Evolutionary conservation across 257 asterid genomes (phyloP), one percentile per base, ranked within the genome.

Genomic region (Gentiana straminea): DNA sequence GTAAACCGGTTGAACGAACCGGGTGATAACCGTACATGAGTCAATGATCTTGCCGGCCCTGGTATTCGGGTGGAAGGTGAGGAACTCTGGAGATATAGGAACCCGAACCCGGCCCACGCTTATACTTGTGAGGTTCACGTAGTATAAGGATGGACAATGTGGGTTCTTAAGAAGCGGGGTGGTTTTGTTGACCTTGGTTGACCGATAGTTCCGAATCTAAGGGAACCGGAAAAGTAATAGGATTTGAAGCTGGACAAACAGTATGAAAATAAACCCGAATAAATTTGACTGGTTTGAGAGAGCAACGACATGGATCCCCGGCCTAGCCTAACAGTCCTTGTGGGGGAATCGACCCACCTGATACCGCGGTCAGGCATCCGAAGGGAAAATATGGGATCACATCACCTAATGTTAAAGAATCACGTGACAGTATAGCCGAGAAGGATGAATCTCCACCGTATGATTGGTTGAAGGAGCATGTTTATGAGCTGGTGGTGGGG

Each of bases 1-100:
- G 66, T 89, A 89, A 49, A 78, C 33, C 8, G 97, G 87, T 34
- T 72, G 75, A 41, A 81, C 59, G 15, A 83, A 86, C 51, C 94
- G 89, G 71, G 95, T 83, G 64, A 89, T 86, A 24, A 89, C 95
- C 7, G 94, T 89, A 5, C 97, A 94, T 38, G 97, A 88, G 49
- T 89, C 97, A 1, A 89, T 80, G 51, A 89, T 72, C 52, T 95
- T 89, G 0, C 97, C 97, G 0, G 90, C 79, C 1, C 97, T 95
- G 0, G 89, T 83, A 60, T 36, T 78, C 1, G 82, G 76, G 79
- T 89, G 69, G 38, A 89, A 84, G 0, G 77, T 77, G 11, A 86
- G 75, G 49, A 82, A 82, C 68, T 81, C 83, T 0, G 84, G 82
- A 33, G 78, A 71, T 33, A 89, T 69, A 49, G 86, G 76, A 36